Base-by-base conservation (phyloP, 139 green algal species). In the Closterium sp. region DNA sequence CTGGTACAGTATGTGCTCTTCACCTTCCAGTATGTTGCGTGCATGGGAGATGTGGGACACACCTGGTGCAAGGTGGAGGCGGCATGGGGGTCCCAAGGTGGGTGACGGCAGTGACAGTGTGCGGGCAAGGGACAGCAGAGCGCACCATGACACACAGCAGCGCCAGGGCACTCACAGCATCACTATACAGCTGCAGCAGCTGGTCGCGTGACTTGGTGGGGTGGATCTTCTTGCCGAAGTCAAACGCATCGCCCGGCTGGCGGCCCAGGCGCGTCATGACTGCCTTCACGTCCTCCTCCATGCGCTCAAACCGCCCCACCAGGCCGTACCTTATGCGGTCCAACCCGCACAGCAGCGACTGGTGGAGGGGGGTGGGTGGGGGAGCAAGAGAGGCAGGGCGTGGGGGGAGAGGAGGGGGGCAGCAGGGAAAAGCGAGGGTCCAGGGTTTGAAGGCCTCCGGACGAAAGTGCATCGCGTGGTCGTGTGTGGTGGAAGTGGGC, bases 161-260 rank as follows among this genome's bases (percentile, higher is more conserved):
- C 13, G 79, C 24, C 27, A 4, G 85, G 22, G 28, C 13, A 31
- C 28, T 87, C 28, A 31, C 85, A 22, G 85, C 28, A 17, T 32
- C 85, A 29, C 85, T 87, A 7, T 87, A 32, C 13, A 87, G 22
- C 85, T 30, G 21, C 21, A 30, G 85, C 85, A 87, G 10, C 85
- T 87, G n/a, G 85, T 87, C 85, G 4, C 28, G 3, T 19, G 85
- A 30, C 28, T 31, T 31, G 27, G 85, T 87, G 21, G n/a, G 28
- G 85, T 87, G 85, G 85, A 87, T 87, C 28, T 87, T 87, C 85
- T 87, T 87, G 21, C 85, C 85, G 32, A 87, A 87, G 28, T 87
- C 85, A 87, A 87, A 87, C n/a, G 85, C 85, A 31, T 87, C 85
- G 9, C n/a, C 28, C 2, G 85, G 85, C 85, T 87, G 19, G 19